Evolutionary conservation across 1,284 basidiomycete genomes (phyloP).

Genomic region (Heterobasidion parviporum): DNA sequence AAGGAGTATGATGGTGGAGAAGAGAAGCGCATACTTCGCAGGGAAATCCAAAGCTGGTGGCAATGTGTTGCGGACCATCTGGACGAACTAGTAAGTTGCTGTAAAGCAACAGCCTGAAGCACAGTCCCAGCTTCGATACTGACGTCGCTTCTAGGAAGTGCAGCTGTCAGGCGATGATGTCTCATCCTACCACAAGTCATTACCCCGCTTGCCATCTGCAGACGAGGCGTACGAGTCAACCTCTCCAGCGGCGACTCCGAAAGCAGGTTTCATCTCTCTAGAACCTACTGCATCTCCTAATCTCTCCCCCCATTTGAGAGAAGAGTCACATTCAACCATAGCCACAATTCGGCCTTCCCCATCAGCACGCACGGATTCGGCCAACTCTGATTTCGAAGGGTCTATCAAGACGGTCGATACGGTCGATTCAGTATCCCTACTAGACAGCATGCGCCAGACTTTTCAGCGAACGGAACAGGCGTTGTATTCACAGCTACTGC

Average conservation of each 20-base stretch:
- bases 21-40: slow-evolving; percentile 39
- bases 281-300: slow-evolving; percentile 4
- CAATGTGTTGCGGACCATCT: slow-evolving; percentile 51
- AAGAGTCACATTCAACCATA: slow-evolving; percentile 6
- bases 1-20: slow-evolving; percentile 18
- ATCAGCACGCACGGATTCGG: neutral
- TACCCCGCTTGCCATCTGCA: slow-evolving; percentile 48
- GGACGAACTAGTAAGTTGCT: slow-evolving; percentile 43
- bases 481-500: slow-evolving; percentile 44
- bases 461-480: slow-evolving; percentile 53
- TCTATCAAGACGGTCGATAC: slow-evolving; percentile 14
- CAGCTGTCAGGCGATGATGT: slow-evolving; percentile 24
- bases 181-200: slow-evolving; percentile 29
- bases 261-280: slow-evolving; percentile 7
- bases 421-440: slow-evolving; percentile 28
- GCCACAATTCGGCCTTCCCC: slow-evolving; percentile 14
- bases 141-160: slow-evolving; percentile 30
- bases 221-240: slow-evolving; percentile 35
- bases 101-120: neutral
- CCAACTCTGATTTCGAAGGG: slow-evolving; percentile 10
- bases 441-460: slow-evolving; percentile 42
- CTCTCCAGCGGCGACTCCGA: slow-evolving; percentile 12
- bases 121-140: neutral
- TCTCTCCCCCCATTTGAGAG: neutral
- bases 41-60: slow-evolving; percentile 62